Evolutionary conservation across 495 filamentous ascomycete species (phyloP), one percentile per base, ranked within the genome.

Genomic region (Rostrohypoxylon terebratum): DNA sequence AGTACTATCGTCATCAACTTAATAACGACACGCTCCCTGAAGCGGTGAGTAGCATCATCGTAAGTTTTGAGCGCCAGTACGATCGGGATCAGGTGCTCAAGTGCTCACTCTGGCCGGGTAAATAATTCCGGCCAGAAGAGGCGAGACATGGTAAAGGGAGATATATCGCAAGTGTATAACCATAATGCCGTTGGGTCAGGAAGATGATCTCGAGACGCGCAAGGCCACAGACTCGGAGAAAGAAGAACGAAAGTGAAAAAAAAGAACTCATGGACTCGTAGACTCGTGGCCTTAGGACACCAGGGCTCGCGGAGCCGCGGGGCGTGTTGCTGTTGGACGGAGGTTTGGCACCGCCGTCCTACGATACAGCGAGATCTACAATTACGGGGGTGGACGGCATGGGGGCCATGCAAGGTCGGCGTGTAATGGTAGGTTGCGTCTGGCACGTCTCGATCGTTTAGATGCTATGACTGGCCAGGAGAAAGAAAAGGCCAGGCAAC

Each of bases 371-470:
- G 45, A 74, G 71, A 74, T 74, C 71, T 74, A 67, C 71, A 67
- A 34, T 11, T 61, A 70, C 62, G 55, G 62, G 66, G 66, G 62
- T 38, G 63, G 62, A 31, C 44, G 36, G 51, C 60, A 71, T 71
- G 64, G 72, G 63, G 59, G 68, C 72, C 44, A 74, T 75, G 68
- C 72, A 71, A 68, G 64, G 63, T 68, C 60, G 68, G 72, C 68
- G 72, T 74, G 72, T 74, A 74, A 74, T 71, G 72, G 72, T 55
- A 71, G 59, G 72, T 71, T 74, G 62, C 62, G 57, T 70, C 31
- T 67, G 51, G 38, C 14, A 13, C 34, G 34, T 38, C 34, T 38
- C 7, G 62, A 57, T 50, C 34, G 45, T 65, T 47, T 61, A 23
- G 34, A 57, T 47, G 58, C 53, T 71, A 36, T 71, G 51, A 75